These are phyloP conservation scores for Dioscorea dumetorum DNA, from an alignment of 106 monocot species.

Conservation along the genomic window DNA sequence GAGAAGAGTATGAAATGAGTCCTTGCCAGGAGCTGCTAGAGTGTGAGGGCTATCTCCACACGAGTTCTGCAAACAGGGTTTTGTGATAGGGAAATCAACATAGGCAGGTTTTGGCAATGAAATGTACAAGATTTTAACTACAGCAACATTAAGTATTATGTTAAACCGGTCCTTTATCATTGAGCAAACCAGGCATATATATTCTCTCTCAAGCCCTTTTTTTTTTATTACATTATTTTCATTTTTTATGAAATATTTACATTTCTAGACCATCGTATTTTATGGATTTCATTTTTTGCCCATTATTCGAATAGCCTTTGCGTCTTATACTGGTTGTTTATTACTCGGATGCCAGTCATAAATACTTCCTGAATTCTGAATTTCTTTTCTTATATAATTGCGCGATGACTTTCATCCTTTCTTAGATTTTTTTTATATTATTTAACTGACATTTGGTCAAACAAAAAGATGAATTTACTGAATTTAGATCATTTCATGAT, in stretches of 20 bases:
- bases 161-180: slow-evolving; percentile 94
- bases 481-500: neutral
- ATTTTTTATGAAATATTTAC: neutral
- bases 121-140: slow-evolving; percentile 98
- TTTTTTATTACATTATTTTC: neutral
- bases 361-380: too few species aligned
- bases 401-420: too few species aligned
- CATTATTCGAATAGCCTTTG: neutral
- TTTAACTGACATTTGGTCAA: too few species aligned
- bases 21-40: slow-evolving; percentile 68
- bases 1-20: slow-evolving; percentile 12
- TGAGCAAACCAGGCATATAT: slow-evolving; percentile 87
- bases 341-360: too few species aligned
- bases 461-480: too few species aligned
- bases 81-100: slow-evolving; percentile 86
- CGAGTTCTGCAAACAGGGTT: slow-evolving; percentile 77
- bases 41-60: slow-evolving; percentile 69
- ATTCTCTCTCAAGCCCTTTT: slow-evolving; percentile 31
- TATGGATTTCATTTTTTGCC: neutral
- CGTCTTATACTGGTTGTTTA: too few species aligned
- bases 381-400: too few species aligned
- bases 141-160: slow-evolving; percentile 86
- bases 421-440: too few species aligned
- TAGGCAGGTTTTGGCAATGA: slow-evolving; percentile 98
- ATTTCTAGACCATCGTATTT: neutral